phyloP scores from a whole-genome alignment of 805 yeast species.

The Candida pseudoglaebosa region DNA sequence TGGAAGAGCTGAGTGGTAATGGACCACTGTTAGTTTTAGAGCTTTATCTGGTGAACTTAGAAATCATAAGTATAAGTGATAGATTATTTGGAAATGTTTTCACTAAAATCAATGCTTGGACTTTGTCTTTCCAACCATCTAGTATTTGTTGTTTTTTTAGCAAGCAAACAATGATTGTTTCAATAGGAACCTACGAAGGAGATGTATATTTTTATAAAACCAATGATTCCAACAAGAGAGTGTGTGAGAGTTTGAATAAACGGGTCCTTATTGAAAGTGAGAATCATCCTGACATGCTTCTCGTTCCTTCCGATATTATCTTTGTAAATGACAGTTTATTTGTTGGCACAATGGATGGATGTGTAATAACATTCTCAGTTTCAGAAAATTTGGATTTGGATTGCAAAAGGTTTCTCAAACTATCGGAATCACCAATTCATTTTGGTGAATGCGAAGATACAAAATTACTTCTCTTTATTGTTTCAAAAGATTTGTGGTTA shows the following conservation, averaged over 20 bases:
- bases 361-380: constrained; percentile 15
- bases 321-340: constrained; percentile 8
- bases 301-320: constrained; percentile 21
- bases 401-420: constrained; percentile 15
- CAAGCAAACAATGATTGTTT: constrained; percentile 2
- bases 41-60: background rate
- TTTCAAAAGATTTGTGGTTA: constrained; percentile 29
- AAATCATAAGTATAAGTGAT: background rate
- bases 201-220: constrained; percentile 5
- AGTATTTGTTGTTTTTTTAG: constrained; percentile 7
- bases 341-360: constrained; percentile 34
- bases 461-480: constrained; percentile 18
- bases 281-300: background rate
- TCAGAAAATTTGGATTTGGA: constrained; percentile 5
- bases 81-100: background rate
- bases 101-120: background rate
- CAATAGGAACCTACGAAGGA: constrained; percentile 20
- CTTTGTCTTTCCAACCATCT: constrained; percentile 13
- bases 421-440: constrained; percentile 26
- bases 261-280: background rate
- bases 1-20: constrained; percentile 9
- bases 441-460: constrained; percentile 14
- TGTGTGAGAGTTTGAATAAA: background rate
- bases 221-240: background rate
- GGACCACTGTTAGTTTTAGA: background rate